Conservation (phyloP, 1,284 basidiomycete genomes). For the Ceratobasidium theobromae region DNA sequence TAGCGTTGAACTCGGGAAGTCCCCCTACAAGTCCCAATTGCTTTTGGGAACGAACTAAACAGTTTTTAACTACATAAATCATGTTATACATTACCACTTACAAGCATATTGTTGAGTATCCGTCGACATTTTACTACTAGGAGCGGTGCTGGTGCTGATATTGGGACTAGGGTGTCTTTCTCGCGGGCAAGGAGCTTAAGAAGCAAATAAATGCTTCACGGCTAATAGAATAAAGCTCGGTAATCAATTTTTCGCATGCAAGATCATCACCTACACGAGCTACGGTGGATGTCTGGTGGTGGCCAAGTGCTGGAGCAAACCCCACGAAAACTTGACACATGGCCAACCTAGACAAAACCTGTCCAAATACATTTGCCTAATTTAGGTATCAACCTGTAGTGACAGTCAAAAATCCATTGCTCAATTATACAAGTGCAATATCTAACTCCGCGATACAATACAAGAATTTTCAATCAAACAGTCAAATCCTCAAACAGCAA, state of each 20-base stretch:
- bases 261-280: constrained; percentile 5
- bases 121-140: constrained; percentile 34
- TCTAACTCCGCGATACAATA: constrained; percentile 19
- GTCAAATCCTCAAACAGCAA: constrained; percentile 67
- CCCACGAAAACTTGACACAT: constrained; percentile 31
- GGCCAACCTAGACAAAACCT: constrained; percentile 7
- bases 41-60: constrained; percentile 86
- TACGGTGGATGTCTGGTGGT: constrained; percentile 27
- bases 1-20: constrained; percentile 70
- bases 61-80: constrained; percentile 4
- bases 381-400: neutral
- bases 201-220: constrained; percentile 82
- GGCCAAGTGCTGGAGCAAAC: constrained; percentile 17
- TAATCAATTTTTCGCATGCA: neutral
- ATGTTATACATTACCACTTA: constrained; percentile 48
- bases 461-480: constrained; percentile 52
- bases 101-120: constrained; percentile 59
- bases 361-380: constrained; percentile 28
- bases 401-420: neutral
- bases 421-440: constrained; percentile 29
- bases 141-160: constrained; percentile 36
- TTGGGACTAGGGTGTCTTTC: constrained; percentile 41
- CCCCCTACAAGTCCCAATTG: constrained; percentile 82
- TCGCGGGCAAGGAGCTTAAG: constrained; percentile 42
- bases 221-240: constrained; percentile 1